Evolutionary conservation across 106 monocot genomes (phyloP), one percentile per base, ranked within the genome.

Genomic region (Alisma plantagoaquatica): DNA sequence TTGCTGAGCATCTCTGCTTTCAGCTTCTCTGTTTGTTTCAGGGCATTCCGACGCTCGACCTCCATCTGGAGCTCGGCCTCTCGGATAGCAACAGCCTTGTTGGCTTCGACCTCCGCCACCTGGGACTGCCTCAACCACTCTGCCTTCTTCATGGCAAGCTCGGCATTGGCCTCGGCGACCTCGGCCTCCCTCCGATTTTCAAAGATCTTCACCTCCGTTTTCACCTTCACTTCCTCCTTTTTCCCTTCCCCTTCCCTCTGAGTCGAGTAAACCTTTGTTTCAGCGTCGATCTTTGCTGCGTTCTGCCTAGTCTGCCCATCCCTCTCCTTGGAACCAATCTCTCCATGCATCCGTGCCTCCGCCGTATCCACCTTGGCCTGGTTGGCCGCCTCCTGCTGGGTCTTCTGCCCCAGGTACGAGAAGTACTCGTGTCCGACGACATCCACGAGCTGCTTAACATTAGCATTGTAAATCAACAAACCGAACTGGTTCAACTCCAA

Each of bases 1-100:
- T 74, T 76, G 68, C 73, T 83, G 29, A 89, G 76, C 4, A 55
- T 6, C 59, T 83, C 73, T 0, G 83, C 83, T 62, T 76, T 89
- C 60, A 89, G 83, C 70, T 83, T 83, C 83, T 89, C 89, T 0
- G 76, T 89, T 60, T 80, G 67, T 22, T 48, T 45, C 31, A 57
- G 0, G 0, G 83, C 83, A 30, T 89, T 89, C 83, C 29, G 67
- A n/a, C 57, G 64, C 72, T 84, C 88, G 2, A 83, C 88, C 60
- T 83, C 83, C 73, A 79, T 57, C 70, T 83, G 88, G 12, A 83
- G 64, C 73, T 89, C 88, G 1, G 83, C 88, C 28, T 89, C 90
- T 10, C 80, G 65, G 0, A 79, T 33, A 10, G 73, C 76, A 16
- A 90, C 80, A 1, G 76, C 77, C 74, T 89, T 89, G 10, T 29